Base-by-base conservation (phyloP, 1,284 basidiomycete genomes). In the Fomitopsis schrenkii region DNA sequence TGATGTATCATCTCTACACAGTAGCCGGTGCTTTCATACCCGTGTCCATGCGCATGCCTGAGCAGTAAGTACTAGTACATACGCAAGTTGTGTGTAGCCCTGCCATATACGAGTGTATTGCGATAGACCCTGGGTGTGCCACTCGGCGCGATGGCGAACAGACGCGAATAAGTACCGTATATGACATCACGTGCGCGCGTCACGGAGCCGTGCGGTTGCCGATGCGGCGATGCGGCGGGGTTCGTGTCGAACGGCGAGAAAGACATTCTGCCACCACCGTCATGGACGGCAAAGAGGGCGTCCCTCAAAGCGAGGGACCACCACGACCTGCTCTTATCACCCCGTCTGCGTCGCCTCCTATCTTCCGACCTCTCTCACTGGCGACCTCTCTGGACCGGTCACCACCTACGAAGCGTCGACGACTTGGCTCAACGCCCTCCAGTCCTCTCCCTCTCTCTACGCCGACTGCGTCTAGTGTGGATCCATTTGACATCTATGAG, bases 401-500 rank as follows among this genome's bases (percentile, higher is more conserved):
- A n/a, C 75, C 77, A n/a, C 72, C 73, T 54, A 7, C 70, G 50
- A 82, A 81, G 65, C 76, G 77, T 58, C 67, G 65, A 9, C 75
- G 80, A 46, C 72, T 76, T 38, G 68, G 73, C 33, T 66, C 68
- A 15, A 73, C 72, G 7, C 70, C 72, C 1, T 72, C 72, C 19
- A 67, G 66, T 33, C 65, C 67, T 6, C 62, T 66, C 15, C 64
- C 61, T 38, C 55, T 59, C 19, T 71, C 73, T 22, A 70, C 71
- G 0, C 68, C 69, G 12, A 71, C 72, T 28, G 70, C 68, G 28
- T 68, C 70, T 36, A 63, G 55, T 72, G 69, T 30, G 55, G 52
- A 59, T 56, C 33, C 7, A 63, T 42, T 64, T 53, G 46, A 48
- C 58, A 85, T 61, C 72, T 85, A 83, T 56, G 76, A 79, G 33